Percentiles rank a stretch among this genome's conserved stretches.
phyloP scores from a whole-genome alignment of 176 grass and related monocot species.

The Tillandsia fasciculata region DNA sequence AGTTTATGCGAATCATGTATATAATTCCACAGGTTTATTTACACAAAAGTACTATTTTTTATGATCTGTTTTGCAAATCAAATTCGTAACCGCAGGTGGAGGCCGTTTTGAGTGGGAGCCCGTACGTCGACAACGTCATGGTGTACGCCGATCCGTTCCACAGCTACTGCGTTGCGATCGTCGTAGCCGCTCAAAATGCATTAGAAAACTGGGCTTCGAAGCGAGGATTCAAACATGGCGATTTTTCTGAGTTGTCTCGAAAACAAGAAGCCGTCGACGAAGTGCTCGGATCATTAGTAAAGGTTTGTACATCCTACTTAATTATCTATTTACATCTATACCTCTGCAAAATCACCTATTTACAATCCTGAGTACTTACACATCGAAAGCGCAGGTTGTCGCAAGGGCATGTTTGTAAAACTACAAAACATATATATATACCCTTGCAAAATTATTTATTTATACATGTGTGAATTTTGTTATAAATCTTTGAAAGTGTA shows the following conservation, averaged over 20 bases:
- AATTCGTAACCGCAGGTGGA: conserved; percentile 51
- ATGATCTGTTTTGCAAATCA: background rate
- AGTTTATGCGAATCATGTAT: no score
- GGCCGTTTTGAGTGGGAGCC: conserved; percentile 45
- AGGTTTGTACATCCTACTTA: conserved; percentile 30
- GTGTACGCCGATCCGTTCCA: conserved; percentile 79
- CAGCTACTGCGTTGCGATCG: conserved; percentile 62
- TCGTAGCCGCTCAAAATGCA: conserved; percentile 37
- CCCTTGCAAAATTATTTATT: no score
- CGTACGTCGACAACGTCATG: conserved; percentile 86
- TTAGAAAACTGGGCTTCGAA: conserved; percentile 65
- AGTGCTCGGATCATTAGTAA: conserved; percentile 56
- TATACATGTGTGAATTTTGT: no score
- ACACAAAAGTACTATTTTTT: no score
- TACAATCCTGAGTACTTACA: no score
- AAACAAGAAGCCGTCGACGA: conserved; percentile 66
- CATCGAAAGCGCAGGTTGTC: no score
- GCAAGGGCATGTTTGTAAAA: no score
- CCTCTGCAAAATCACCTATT: no score
- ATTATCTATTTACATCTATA: no score
- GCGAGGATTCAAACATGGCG: conserved; percentile 32
- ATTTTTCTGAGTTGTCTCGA: conserved; percentile 53
- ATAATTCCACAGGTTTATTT: no score
- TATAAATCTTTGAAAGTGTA: no score
- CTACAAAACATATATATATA: no score